Evolutionary conservation across 1,284 basidiomycete genomes (phyloP).

Genomic region (Ustilago nuda): DNA sequence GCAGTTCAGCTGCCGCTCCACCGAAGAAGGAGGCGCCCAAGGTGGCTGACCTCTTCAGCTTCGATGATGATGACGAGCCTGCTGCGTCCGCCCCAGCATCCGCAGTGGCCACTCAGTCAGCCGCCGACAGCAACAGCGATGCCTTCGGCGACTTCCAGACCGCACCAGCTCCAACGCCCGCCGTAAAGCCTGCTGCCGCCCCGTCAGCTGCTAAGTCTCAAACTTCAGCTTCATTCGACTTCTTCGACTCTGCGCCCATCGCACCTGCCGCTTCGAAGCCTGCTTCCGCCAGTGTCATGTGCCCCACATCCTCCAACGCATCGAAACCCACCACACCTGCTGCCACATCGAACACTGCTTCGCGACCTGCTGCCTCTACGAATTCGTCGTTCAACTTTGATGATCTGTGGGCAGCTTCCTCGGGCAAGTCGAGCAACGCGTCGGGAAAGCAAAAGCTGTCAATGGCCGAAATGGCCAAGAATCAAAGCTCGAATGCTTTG

Average conservation of each 20-base stretch:
- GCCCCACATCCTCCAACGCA: constrained; percentile 21
- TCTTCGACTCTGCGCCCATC: constrained; percentile 70
- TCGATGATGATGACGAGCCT: constrained; percentile 76
- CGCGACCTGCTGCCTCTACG: constrained; percentile 33
- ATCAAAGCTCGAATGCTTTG: constrained; percentile 59
- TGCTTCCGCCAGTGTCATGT: constrained; percentile 20
- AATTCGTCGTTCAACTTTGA: constrained; percentile 75
- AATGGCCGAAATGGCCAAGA: constrained; percentile 69
- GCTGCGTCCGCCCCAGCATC: constrained; percentile 62
- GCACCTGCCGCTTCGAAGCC: constrained; percentile 18
- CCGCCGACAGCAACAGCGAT: constrained; percentile 21
- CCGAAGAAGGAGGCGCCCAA: constrained; percentile 65
- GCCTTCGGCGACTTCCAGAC: constrained; percentile 59
- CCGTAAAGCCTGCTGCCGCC: constrained; percentile 75
- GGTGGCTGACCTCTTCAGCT: constrained; percentile 79
- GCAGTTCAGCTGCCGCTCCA: constrained; percentile 26
- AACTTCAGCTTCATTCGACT: constrained; percentile 71
- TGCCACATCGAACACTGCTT: constrained; percentile 6
- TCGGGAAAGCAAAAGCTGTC: constrained; percentile 62
- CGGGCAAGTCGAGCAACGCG: constrained; percentile 71
- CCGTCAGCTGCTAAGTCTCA: constrained; percentile 69
- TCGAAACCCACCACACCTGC: constrained; percentile 43
- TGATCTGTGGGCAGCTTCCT: constrained; percentile 87
- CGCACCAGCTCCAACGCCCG: constrained; percentile 32
- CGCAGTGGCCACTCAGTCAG: constrained; percentile 22